phyloP scores from a whole-genome alignment of 1,284 basidiomycete genomes.

The Amylostereum areolatum region DNA sequence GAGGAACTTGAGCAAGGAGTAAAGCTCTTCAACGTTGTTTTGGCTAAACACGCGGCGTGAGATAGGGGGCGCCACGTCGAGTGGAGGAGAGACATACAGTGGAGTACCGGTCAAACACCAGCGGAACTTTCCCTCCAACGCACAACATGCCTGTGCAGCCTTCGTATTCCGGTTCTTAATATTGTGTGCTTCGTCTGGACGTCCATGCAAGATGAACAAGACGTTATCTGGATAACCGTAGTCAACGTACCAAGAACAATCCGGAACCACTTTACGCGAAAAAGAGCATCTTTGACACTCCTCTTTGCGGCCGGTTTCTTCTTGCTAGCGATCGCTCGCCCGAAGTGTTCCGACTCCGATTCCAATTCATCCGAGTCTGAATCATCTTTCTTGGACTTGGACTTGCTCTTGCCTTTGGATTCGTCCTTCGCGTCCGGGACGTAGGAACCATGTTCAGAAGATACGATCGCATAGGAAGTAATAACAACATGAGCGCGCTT shows the following conservation, averaged over 20 bases:
- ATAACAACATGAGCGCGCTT: constrained; percentile 70
- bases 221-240: neutral
- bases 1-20: constrained; percentile 85
- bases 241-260: constrained; percentile 68
- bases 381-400: constrained; percentile 33
- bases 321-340: constrained; percentile 33
- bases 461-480: constrained; percentile 79
- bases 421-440: constrained; percentile 44
- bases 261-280: constrained; percentile 78
- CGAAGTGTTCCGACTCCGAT: constrained; percentile 33
- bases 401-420: constrained; percentile 19
- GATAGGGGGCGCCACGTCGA: neutral
- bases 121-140: constrained; percentile 70
- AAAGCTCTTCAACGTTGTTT: constrained; percentile 89
- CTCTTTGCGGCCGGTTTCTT: constrained; percentile 28
- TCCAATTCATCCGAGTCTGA: constrained; percentile 30
- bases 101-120: constrained; percentile 93
- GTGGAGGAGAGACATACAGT: constrained; percentile 45
- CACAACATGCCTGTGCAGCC: constrained; percentile 76
- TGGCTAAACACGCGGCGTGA: constrained; percentile 17
- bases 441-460: constrained; percentile 64
- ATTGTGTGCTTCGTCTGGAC: constrained; percentile 89
- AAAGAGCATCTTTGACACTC: constrained; percentile 64
- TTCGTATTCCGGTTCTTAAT: constrained; percentile 93
- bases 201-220: neutral